These are phyloP conservation scores for Astrothelium subdiscretum DNA, from an alignment of 495 filamentous ascomycete genomes.

Conservation along the genomic window DNA sequence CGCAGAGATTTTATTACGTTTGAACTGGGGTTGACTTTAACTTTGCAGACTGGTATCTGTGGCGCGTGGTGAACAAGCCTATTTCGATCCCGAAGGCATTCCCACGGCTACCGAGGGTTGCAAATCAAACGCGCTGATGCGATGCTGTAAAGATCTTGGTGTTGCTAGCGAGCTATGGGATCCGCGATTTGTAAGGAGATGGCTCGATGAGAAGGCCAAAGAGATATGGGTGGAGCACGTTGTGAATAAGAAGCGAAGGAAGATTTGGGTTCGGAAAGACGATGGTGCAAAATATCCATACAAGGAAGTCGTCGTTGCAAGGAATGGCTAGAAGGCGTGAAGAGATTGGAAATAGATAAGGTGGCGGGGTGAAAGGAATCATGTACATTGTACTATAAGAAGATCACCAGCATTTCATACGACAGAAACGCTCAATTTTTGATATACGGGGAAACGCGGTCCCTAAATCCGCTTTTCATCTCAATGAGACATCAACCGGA, in stretches of 20 bases:
- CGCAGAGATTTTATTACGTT: no score
- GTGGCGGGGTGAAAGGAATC: neutral
- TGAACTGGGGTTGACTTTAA: neutral
- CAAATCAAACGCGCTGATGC: constrained; percentile 92
- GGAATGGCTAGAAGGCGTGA: neutral
- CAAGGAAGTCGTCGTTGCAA: constrained; percentile 41
- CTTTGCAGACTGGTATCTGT: constrained; percentile 67
- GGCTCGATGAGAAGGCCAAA: constrained; percentile 53
- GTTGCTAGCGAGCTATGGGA: constrained; percentile 96
- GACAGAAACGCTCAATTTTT: no score
- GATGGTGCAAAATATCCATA: constrained; percentile 67
- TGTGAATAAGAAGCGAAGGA: constrained; percentile 72
- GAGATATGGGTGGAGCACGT: constrained; percentile 78
- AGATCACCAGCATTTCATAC: no score
- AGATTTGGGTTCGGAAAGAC: constrained; percentile 81
- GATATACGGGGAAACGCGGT: no score
- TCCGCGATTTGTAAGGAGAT: constrained; percentile 74
- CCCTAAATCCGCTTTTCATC: no score
- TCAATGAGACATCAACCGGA: no score
- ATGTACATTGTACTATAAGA: neutral
- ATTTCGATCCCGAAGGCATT: constrained; percentile 84
- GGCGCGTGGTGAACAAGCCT: constrained; percentile 88
- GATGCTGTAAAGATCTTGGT: constrained; percentile 95
- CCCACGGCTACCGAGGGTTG: constrained; percentile 96
- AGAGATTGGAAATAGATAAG: neutral